phyloP scores from a whole-genome alignment of 192 early-diverging fungal species.

The Dissophora globulifera region DNA sequence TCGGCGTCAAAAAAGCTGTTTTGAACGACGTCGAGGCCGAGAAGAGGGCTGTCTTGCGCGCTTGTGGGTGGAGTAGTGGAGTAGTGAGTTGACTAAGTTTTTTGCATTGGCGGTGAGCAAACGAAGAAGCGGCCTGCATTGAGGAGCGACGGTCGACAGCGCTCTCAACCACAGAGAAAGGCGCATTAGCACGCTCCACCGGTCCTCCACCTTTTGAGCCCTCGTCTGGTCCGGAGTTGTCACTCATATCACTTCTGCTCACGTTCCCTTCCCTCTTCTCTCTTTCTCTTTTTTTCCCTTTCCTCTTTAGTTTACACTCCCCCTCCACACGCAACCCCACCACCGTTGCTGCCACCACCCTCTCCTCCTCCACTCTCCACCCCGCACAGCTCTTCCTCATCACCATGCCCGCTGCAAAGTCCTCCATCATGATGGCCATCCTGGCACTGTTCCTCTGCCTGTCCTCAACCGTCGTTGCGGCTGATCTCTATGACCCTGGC shows the following conservation, averaged over 20 bases:
- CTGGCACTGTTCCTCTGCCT: conserved; percentile 37
- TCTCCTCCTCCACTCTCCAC: background rate
- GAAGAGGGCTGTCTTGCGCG: too few relatives aligned
- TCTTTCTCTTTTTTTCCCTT: conserved; percentile 3
- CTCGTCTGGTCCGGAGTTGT: too few relatives aligned
- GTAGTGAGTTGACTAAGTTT: conserved; percentile 2
- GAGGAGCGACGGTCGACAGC: too few relatives aligned
- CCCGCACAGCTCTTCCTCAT: too few relatives aligned
- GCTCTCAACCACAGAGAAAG: background rate
- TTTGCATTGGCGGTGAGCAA: too few relatives aligned
- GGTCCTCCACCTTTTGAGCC: background rate
- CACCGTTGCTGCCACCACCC: background rate
- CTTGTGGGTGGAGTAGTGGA: too few relatives aligned
- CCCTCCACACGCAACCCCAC: conserved; percentile 20
- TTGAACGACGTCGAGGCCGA: too few relatives aligned
- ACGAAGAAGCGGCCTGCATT: too few relatives aligned
- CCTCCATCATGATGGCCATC: conserved; percentile 35
- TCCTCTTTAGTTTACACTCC: conserved; percentile 14
- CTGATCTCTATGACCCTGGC: conserved; percentile 25
- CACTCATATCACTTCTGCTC: too few relatives aligned
- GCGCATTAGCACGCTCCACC: conserved; percentile 9
- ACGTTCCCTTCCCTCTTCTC: too few relatives aligned
- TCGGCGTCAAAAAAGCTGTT: too few relatives aligned
- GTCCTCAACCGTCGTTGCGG: conserved; percentile 29
- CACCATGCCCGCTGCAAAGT: conserved; percentile 31